Conservation (phyloP, 2,329 filamentous ascomycete genomes). For the Aspergillus sp. region DNA sequence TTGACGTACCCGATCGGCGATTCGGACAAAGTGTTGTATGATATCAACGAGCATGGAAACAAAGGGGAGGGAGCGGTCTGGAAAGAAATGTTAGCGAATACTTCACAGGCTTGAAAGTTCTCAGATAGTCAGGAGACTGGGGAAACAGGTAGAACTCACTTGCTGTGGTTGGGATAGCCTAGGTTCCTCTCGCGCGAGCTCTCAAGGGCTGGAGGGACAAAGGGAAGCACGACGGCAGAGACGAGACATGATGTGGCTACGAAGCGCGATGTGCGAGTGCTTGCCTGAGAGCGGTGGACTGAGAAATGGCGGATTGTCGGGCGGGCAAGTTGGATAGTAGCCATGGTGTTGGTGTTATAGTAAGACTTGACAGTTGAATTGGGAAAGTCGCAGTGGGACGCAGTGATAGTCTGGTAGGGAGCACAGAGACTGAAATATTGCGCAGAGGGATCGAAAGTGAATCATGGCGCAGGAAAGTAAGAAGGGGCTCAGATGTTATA, state of each 20-base stretch:
- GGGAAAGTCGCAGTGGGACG: no score
- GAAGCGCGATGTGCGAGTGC: conserved; percentile 41
- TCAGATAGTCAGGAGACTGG: not conserved
- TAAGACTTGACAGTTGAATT: no score
- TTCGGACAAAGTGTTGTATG: not conserved
- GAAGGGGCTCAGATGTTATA: not conserved
- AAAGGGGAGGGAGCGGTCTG: conserved; percentile 42
- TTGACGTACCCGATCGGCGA: conserved; percentile 5
- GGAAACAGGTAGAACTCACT: conserved; percentile 27
- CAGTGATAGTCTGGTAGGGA: no score
- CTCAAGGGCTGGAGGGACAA: conserved; percentile 48
- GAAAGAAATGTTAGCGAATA: not conserved
- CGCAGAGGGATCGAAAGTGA: no score
- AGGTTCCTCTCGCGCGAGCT: conserved; percentile 43
- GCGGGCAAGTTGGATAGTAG: conserved; percentile 29
- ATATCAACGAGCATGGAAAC: conserved; percentile 41
- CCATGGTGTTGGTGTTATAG: conserved; percentile 13
- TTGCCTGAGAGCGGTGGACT: conserved; percentile 40
- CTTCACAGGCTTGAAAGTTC: not conserved
- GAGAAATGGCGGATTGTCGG: conserved; percentile 47
- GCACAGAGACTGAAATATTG: no score
- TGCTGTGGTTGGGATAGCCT: conserved; percentile 38
- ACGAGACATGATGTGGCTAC: conserved; percentile 43
- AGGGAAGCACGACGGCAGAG: conserved; percentile 46
- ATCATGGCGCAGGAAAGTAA: not conserved